These are phyloP conservation scores for Dictyostelium discoideum DNA, from an alignment of 78 protist species.

Conservation along the genomic window DNA sequence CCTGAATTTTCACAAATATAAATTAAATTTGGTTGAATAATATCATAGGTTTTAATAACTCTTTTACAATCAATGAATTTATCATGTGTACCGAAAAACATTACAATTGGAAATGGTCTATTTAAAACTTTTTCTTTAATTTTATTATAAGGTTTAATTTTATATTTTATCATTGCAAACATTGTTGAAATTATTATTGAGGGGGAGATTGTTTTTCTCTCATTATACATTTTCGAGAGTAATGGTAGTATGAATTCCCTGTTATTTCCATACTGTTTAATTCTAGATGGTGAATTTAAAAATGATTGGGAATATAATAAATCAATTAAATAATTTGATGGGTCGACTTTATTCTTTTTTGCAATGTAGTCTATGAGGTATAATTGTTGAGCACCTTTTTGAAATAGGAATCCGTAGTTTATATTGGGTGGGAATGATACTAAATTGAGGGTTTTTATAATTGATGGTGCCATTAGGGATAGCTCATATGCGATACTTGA, in stretches of 20 bases:
- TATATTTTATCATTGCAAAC: background rate
- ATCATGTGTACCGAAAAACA: background rate
- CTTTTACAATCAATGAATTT: background rate
- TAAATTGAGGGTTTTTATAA: background rate
- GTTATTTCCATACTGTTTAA: background rate
- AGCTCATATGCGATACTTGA: slow-evolving; percentile 44
- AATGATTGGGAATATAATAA: background rate
- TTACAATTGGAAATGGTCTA: slow-evolving; percentile 1
- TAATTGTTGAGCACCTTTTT: background rate
- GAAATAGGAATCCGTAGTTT: background rate
- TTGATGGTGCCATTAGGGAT: background rate
- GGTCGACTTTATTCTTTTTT: background rate
- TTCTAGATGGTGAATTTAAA: background rate
- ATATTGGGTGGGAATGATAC: background rate
- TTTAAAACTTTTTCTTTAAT: background rate
- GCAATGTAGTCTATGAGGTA: background rate
- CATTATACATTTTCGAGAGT: background rate
- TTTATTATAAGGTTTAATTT: background rate
- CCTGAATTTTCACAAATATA: background rate
- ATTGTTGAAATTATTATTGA: background rate
- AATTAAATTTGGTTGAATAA: background rate
- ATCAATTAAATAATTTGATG: background rate
- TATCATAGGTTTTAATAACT: background rate
- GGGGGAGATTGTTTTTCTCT: background rate
- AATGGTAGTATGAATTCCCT: background rate